Evolutionary conservation across 1,139 yeast species (phyloP).

Genomic region (Pichia sp.): DNA sequence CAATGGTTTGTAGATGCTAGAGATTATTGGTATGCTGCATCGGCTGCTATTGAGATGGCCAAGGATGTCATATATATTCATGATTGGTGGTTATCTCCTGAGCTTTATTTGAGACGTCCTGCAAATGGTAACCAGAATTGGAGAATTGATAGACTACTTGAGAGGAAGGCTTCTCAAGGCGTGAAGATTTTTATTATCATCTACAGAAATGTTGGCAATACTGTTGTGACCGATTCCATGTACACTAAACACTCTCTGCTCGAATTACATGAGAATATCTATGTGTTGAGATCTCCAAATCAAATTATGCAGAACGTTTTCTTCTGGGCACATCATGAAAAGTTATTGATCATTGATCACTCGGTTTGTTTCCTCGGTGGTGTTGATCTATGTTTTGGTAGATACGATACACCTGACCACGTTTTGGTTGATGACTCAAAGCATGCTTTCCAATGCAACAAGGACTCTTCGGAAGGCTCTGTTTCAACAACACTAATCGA

Average conservation of each 20-base stretch:
- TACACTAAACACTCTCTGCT: constrained; percentile 92
- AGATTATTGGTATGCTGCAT: constrained; percentile 95
- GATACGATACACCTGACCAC: constrained; percentile 96
- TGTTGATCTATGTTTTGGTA: constrained; percentile 88
- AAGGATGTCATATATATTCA: constrained; percentile 90
- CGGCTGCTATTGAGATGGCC: constrained; percentile 90
- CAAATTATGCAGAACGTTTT: constrained; percentile 89
- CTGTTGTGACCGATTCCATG: constrained; percentile 88
- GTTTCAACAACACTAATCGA: not conserved
- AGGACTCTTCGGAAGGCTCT: constrained; percentile 5
- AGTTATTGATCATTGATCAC: constrained; percentile 79
- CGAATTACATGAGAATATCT: constrained; percentile 78
- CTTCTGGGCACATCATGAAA: constrained; percentile 99
- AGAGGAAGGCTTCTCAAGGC: constrained; percentile 89
- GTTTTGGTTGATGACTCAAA: constrained; percentile 70
- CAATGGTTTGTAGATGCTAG: constrained; percentile 98
- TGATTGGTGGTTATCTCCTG: constrained; percentile 99
- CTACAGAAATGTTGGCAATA: constrained; percentile 91
- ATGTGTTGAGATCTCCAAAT: constrained; percentile 90
- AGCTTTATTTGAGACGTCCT: constrained; percentile 84
- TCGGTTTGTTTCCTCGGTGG: constrained; percentile 93
- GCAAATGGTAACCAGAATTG: constrained; percentile 93
- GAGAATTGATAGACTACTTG: constrained; percentile 82
- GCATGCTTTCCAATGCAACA: constrained; percentile 31
- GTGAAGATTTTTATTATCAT: constrained; percentile 89